Evolutionary conservation across 441 rosid species (phyloP), one percentile per base, ranked within the genome.

Genomic region (Pelargonium cotyledonis): DNA sequence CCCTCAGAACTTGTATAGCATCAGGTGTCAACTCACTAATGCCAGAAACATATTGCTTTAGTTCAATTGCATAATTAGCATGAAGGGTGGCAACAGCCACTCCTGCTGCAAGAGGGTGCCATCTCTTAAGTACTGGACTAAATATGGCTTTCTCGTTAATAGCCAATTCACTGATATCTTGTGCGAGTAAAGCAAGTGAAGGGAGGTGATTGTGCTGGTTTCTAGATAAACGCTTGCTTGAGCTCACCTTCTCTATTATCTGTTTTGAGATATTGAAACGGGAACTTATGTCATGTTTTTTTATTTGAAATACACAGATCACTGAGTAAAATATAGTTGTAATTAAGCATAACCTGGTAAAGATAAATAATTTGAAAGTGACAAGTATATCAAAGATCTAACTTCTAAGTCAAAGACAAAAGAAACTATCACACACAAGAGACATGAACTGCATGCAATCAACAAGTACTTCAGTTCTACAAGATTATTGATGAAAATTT

Each of bases 11-110:
- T 79, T 85, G 86, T 74, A 88, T 81, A 18, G 83, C 78, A 72
- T 88, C 94, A 0, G 91, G 91, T 0, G 94, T 84, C 78, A 88
- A 73, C 74, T 88, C 94, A 14, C 81, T 73, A 5, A 88, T 81
- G 63, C 83, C 78, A 0, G 88, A 80, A 21, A 85, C 74, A 29
- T 82, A 88, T 64, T 78, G 78, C 81, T 84, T 86, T 58, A 88
- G 63, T 15, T 86, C 88, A 0, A 75, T 81, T 63, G 86, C 89
- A 41, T 76, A 88, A 77, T 86, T 85, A 9, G 86, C 80, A 86
- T 88, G 94, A 76, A 88, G 91, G 6, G 89, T 86, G 71, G 94
- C 85, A n/a, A 86, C 94, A 60, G 91, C 94, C 10, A 84, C 87
- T 75, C 91, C 94, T 35, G 89, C 94, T 58, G 94, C 83, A 71